Base-by-base conservation (phyloP, 2,329 filamentous ascomycete genomes). In the Fusarium sp. region DNA sequence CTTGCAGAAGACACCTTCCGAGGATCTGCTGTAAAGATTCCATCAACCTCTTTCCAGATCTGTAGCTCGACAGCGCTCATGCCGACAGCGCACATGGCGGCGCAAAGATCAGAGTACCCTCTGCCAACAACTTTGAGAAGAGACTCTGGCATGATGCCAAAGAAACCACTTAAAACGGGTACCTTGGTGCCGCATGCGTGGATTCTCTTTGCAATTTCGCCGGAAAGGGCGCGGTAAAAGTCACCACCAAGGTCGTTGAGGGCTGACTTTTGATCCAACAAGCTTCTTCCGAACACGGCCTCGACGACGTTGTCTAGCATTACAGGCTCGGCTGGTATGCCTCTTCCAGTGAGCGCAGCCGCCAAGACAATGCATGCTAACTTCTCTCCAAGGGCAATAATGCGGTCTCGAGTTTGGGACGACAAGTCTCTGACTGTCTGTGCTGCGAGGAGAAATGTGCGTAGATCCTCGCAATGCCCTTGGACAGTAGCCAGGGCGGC, bases 31-130 rank as follows among this genome's bases (percentile, higher is more conserved):
- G 61, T 60, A 10, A 64, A 64, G 23, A 64, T 64, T 3, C 61
- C 61, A n/a, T 64, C 56, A 3, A 64, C 56, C 23, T 64, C 61
- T 55, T 64, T 64, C 61, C 61, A 64, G 9, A 64, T 53, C 5
- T 64, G 61, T 8, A 64, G 56, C 14, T 64, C 61, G 11, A 36
- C 18, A 6, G 61, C 61, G 10, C 20, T 27, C 7, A 50, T 18
- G 11, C 61, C 56, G 2, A 64, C 61, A 8, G 61, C 56, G 18
- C 44, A 54, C 61, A 64, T 64, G 18, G 61, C 44, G n/a, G 61
- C 61, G 13, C 56, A 64, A 14, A 64, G 46, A 10, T 64, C 61
- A 2, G 61, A 54, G 49, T 64, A 64, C 1, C 61, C 61, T 2
- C 61, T 57, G n/a, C 61, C 61, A 4, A 64, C 61, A 1, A 34